phyloP scores from a whole-genome alignment of 108 stramenopile genomes.

The Chaetoceros tenuissimus region DNA sequence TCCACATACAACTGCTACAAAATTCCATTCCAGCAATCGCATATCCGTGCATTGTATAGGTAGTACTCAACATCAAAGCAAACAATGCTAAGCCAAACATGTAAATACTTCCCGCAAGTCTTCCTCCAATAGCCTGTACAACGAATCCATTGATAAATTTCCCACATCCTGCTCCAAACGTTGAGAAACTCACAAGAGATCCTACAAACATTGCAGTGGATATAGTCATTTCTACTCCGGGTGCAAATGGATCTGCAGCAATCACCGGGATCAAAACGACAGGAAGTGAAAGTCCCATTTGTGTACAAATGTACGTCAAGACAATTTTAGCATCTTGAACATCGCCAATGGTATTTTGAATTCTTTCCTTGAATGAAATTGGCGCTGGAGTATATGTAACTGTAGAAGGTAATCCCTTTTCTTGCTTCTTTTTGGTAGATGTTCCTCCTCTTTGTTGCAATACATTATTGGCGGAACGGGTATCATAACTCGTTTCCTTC shows the following conservation, averaged over 20 bases:
- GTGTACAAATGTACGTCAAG: not conserved
- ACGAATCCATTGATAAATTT: conserved; percentile 48
- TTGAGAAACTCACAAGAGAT: conserved; percentile 2
- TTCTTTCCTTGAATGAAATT: too few relatives aligned
- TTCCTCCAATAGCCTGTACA: conserved; percentile 27
- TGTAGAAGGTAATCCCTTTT: too few relatives aligned
- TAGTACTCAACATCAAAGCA: conserved; percentile 3
- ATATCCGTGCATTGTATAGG: conserved; percentile 9
- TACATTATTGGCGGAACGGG: too few relatives aligned
- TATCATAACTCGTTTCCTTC: too few relatives aligned
- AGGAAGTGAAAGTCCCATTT: conserved; percentile 18
- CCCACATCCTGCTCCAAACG: conserved; percentile 27
- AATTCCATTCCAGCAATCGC: conserved; percentile 24
- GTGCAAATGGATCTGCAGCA: conserved; percentile 6
- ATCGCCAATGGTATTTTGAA: too few relatives aligned
- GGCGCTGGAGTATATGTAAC: too few relatives aligned
- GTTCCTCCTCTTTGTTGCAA: too few relatives aligned
- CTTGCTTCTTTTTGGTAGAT: too few relatives aligned
- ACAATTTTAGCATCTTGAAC: too few relatives aligned
- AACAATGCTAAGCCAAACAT: conserved; percentile 1
- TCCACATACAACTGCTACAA: conserved; percentile 30
- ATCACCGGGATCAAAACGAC: conserved; percentile 31
- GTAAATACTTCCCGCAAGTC: conserved; percentile 12
- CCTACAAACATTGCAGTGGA: conserved; percentile 16
- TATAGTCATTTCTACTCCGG: too few relatives aligned